phyloP scores from a whole-genome alignment of 2,329 filamentous ascomycete genomes.

The Periconia macrospinosa region DNA sequence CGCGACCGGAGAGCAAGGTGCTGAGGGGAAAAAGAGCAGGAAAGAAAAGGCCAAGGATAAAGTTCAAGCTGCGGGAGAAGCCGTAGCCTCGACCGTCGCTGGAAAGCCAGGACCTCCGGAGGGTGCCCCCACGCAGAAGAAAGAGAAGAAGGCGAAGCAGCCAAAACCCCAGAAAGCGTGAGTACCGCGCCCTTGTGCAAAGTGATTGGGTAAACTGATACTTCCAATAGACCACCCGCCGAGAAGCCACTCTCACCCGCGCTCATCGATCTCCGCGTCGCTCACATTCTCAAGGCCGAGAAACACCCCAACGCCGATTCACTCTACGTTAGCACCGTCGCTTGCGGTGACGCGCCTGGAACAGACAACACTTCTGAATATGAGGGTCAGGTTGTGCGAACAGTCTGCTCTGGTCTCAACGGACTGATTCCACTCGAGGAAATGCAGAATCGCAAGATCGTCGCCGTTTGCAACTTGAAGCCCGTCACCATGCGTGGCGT shows the following conservation, averaged over 20 bases:
- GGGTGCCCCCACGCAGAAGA: slow-evolving; percentile 56
- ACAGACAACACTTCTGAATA: slow-evolving; percentile 88
- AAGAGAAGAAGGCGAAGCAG: slow-evolving; percentile 89
- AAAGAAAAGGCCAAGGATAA: slow-evolving; percentile 54
- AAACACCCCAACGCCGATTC: slow-evolving; percentile 97
- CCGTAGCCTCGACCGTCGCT: slow-evolving; percentile 50
- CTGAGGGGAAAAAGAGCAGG: slow-evolving; percentile 50
- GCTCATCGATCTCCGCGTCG: slow-evolving; percentile 92
- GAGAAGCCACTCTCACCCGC: slow-evolving; percentile 78
- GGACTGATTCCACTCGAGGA: slow-evolving; percentile 89
- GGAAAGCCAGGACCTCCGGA: slow-evolving; percentile 48
- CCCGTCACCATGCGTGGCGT: slow-evolving; percentile 98
- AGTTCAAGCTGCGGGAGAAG: slow-evolving; percentile 57
- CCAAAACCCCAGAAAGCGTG: slow-evolving; percentile 67
- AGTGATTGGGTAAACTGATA: slow-evolving; percentile 15
- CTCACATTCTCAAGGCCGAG: slow-evolving; percentile 94
- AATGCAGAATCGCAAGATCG: slow-evolving; percentile 95
- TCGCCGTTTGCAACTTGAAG: slow-evolving; percentile 97
- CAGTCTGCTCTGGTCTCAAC: slow-evolving; percentile 95
- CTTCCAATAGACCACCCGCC: slow-evolving; percentile 52
- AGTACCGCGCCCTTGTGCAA: slow-evolving; percentile 6
- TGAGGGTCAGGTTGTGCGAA: slow-evolving; percentile 88
- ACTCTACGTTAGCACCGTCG: slow-evolving; percentile 92
- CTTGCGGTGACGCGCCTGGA: slow-evolving; percentile 84
- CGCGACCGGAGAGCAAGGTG: slow-evolving; percentile 28